Conservation (phyloP, 176 grass and related monocot species). For the Paspalum notatum region DNA sequence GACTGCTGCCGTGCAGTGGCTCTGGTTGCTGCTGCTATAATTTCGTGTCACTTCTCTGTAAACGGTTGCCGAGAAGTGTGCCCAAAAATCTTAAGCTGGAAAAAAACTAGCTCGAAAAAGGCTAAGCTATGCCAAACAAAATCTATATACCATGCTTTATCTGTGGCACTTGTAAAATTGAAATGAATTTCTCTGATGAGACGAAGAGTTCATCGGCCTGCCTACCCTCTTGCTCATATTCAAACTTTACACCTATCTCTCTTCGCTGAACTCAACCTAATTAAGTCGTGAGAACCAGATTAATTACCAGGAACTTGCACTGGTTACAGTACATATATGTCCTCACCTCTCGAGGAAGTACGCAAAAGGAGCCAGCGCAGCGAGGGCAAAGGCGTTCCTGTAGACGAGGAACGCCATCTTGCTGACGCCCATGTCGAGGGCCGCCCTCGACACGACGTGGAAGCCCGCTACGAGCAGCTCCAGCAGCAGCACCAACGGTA, state of each 20-base stretch:
- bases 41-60: no score
- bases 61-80: no score
- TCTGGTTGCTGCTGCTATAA: no score
- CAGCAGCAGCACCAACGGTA: conserved; percentile 12
- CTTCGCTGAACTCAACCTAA: no score
- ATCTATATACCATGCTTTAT: background rate
- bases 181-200: background rate
- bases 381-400: conserved; percentile 62
- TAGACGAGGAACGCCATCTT: conserved; percentile 71
- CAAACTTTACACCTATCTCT: no score
- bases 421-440: conserved; percentile 68
- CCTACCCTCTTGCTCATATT: no score
- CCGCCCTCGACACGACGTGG: conserved; percentile 64
- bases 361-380: conserved; percentile 60
- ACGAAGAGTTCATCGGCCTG: no score
- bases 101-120: no score
- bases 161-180: background rate
- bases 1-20: no score
- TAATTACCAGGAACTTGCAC: no score
- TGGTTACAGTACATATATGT: background rate
- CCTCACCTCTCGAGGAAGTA: conserved; percentile 75
- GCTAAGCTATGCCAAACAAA: background rate
- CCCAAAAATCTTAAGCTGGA: no score
- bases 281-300: background rate
- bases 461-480: conserved; percentile 62